Base-by-base conservation (phyloP, 192 early-diverging fungal species). In the Backusella liffmaniae region DNA sequence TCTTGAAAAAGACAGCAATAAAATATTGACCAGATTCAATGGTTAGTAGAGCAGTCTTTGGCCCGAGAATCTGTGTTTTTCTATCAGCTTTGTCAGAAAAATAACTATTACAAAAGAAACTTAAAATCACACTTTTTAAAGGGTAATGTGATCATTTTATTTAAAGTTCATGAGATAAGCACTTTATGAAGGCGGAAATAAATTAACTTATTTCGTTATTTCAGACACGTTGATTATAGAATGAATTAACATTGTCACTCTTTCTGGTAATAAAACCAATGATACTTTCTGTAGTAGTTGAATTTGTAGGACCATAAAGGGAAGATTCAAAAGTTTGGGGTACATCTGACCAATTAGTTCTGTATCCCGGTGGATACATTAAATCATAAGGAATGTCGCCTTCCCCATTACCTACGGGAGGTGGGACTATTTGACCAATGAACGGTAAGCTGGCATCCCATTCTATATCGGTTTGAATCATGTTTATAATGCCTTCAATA, bases 401-500 rank as follows among this genome's bases (percentile, higher is more conserved):
- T 23, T 59, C 53, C 3, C 53, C 53, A 26, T 59, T 59, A 26
- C 53, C 53, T 8, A 59, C 53, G 8, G 53, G 53, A 59, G 53
- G 53, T 26, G 53, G 53, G 12, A 59, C 53, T 23, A 59, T 59
- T 21, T 59, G n/a, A 10, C 53, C 53, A 59, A 59, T 59, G 21
- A 59, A 59, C 10, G 56, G 53, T 23, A 73, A 39, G 4, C 51
- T 26, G 2, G 26, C 12, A 41, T 73, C 72, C 72, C 72, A 73
- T 21, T 35, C 13, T 35, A 73, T 53, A 65, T 73, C 72, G 26
- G 30, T 5, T 18, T n/a, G 30, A 65, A 73, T 73, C 72, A 73
- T 73, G 37, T 36, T 23, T 12, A 73, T 36, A 41, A 73, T 15
- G 37, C 56, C 41, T 6, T 73, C 72, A 73, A 73, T 73, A 41